A percentile compares a stretch with the other conserved stretches of the same genome.
Evolutionary conservation across 225 moss, liverwort and hornwort species (phyloP).

Genomic region (Straminergon stramineum): DNA sequence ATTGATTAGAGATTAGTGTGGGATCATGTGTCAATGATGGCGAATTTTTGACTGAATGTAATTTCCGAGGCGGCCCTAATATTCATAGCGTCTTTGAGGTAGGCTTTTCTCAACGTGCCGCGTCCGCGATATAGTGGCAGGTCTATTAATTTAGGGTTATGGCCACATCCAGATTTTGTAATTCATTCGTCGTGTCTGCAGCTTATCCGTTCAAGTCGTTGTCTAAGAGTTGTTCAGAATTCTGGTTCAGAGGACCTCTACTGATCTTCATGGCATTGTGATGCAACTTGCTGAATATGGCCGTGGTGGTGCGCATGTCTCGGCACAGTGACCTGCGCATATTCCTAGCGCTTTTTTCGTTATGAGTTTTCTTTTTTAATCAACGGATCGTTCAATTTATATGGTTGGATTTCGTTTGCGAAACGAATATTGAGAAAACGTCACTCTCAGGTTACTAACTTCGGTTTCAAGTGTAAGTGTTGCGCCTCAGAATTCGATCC

Average conservation of each 20-base stretch:
- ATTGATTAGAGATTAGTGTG: neutral
- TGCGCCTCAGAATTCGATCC: neutral
- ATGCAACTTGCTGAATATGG: neutral
- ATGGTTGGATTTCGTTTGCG: neutral
- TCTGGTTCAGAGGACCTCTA: neutral
- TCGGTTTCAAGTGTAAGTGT: neutral
- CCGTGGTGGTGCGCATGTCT: neutral
- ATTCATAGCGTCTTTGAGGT: neutral
- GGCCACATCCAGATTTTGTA: neutral
- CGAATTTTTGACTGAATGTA: neutral
- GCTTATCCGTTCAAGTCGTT: neutral
- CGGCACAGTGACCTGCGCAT: neutral
- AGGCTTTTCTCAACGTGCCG: neutral
- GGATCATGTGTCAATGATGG: neutral
- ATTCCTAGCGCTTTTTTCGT: neutral
- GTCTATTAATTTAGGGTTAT: slow-evolving; percentile 11
- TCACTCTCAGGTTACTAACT: neutral
- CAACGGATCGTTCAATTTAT: neutral
- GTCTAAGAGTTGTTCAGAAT: neutral
- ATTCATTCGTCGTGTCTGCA: neutral
- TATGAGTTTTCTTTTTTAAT: neutral
- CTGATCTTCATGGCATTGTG: neutral
- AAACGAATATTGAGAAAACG: neutral
- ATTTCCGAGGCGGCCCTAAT: neutral
- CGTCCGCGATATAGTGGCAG: neutral